These are phyloP conservation scores for Agapanthus africanus DNA, from an alignment of 106 monocot species.

Conservation along the genomic window DNA sequence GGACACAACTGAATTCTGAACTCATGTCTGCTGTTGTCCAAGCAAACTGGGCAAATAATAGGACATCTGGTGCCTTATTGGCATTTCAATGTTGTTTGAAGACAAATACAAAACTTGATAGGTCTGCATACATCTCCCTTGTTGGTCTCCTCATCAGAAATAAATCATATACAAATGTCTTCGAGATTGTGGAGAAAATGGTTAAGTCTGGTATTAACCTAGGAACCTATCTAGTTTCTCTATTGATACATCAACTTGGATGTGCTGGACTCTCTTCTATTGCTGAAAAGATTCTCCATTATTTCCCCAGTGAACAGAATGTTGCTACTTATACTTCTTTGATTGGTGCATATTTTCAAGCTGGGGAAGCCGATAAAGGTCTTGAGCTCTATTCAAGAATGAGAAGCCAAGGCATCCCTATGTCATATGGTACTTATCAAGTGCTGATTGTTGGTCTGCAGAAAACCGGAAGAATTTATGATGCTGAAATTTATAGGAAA, in stretches of 20 bases:
- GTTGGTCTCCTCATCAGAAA: slow-evolving; percentile 54
- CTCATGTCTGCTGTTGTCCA: slow-evolving; percentile 40
- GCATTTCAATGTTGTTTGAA: slow-evolving; percentile 41
- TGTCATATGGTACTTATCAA: slow-evolving; percentile 49
- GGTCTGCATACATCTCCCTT: slow-evolving; percentile 41
- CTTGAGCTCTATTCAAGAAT: slow-evolving; percentile 47
- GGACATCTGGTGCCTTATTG: slow-evolving; percentile 30
- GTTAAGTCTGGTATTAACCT: slow-evolving; percentile 27
- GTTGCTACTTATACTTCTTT: slow-evolving; percentile 58
- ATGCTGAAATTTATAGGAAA: slow-evolving; percentile 47
- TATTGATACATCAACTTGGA: slow-evolving; percentile 52
- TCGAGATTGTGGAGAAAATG: slow-evolving; percentile 61
- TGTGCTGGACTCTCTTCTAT: slow-evolving; percentile 33
- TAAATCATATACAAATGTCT: slow-evolving; percentile 20
- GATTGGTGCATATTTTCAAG: slow-evolving; percentile 53
- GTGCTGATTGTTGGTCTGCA: slow-evolving; percentile 54
- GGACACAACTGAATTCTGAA: slow-evolving; percentile 33
- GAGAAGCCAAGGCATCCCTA: slow-evolving; percentile 36
- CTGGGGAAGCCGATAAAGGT: slow-evolving; percentile 37
- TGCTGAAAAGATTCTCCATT: slow-evolving; percentile 44
- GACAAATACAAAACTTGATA: slow-evolving; percentile 30
- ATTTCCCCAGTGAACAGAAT: slow-evolving; percentile 35
- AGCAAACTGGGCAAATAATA: slow-evolving; percentile 26
- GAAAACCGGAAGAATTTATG: slow-evolving; percentile 38
- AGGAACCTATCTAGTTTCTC: slow-evolving; percentile 48